Conservation (phyloP, 164 flowering plant genomes). For the Hamamelis virginiana region DNA sequence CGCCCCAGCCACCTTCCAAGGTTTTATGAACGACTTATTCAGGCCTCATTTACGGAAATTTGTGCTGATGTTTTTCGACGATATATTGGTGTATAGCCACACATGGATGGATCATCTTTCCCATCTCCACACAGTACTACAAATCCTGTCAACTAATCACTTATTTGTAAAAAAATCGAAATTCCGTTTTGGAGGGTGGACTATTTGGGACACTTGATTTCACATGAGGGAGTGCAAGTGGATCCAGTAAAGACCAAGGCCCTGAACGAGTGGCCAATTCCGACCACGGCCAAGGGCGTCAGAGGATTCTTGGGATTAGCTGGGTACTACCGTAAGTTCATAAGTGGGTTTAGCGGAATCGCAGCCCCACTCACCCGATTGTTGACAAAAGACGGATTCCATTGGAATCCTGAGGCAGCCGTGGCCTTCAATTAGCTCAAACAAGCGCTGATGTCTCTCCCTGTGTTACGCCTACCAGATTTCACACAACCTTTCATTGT, state of each 20-base stretch:
- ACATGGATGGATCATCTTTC: too few species aligned
- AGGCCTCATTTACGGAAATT: not conserved
- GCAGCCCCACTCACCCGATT: not conserved
- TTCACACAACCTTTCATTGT: not conserved
- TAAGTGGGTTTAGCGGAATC: not conserved
- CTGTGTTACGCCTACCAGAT: not conserved
- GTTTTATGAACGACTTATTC: not conserved
- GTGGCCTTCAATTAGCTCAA: not conserved
- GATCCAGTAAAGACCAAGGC: too few species aligned
- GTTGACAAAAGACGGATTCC: not conserved
- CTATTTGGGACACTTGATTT: too few species aligned
- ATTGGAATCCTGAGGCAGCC: not conserved
- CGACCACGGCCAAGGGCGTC: not conserved
- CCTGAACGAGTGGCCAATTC: not conserved
- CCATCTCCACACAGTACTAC: too few species aligned
- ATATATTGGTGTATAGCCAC: conserved; percentile 3
- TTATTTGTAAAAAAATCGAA: too few species aligned
- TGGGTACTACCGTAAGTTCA: not conserved
- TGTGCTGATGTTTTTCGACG: not conserved
- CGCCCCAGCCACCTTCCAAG: not conserved
- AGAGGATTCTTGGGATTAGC: not conserved
- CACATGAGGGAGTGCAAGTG: too few species aligned
- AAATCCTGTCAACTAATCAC: too few species aligned
- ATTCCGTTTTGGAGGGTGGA: too few species aligned
- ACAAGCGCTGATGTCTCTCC: not conserved